Percentiles rank a stretch among this genome's conserved stretches.
Conservation (phyloP, 2,329 filamentous ascomycete genomes). For the Ambrosiella xylebori region DNA sequence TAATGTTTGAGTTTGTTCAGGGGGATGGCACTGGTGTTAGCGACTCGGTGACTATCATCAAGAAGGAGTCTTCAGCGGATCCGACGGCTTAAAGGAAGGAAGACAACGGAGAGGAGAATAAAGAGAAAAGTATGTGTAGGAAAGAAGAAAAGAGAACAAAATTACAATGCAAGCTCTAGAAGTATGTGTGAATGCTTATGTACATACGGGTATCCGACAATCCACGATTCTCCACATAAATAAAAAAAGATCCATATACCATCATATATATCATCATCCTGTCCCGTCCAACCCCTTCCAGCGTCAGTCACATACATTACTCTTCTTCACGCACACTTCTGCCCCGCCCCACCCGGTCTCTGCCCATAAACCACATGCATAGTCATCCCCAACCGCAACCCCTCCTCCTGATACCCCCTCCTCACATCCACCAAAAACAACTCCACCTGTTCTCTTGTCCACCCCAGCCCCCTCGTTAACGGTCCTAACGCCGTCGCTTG, state of each 20-base stretch:
- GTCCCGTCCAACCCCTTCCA: background rate
- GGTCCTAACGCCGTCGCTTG: slow-evolving; percentile 35
- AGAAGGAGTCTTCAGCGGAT: slow-evolving; percentile 3
- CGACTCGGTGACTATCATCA: slow-evolving; percentile 20
- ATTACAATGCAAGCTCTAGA: no score
- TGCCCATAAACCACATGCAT: slow-evolving; percentile 38
- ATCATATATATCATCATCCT: background rate
- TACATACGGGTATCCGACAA: no score
- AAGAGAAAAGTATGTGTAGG: no score
- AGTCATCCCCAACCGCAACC: slow-evolving; percentile 35
- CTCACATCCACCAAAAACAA: slow-evolving; percentile 30
- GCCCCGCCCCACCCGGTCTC: slow-evolving; percentile 22
- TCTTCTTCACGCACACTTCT: no score
- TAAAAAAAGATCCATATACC: no score
- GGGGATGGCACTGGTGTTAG: slow-evolving; percentile 24
- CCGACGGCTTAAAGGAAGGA: background rate
- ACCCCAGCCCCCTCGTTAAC: slow-evolving; percentile 31
- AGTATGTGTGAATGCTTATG: no score
- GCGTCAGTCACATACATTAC: background rate
- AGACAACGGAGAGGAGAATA: no score
- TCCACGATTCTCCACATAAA: no score
- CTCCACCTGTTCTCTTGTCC: slow-evolving; percentile 31
- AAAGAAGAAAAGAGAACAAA: no score
- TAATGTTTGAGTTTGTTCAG: slow-evolving; percentile 29
- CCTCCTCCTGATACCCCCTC: slow-evolving; percentile 29